Percentiles rank a stretch among this genome's conserved stretches.
phyloP scores from a whole-genome alignment of 1,139 yeast species.

The Ashbya aceris region DNA sequence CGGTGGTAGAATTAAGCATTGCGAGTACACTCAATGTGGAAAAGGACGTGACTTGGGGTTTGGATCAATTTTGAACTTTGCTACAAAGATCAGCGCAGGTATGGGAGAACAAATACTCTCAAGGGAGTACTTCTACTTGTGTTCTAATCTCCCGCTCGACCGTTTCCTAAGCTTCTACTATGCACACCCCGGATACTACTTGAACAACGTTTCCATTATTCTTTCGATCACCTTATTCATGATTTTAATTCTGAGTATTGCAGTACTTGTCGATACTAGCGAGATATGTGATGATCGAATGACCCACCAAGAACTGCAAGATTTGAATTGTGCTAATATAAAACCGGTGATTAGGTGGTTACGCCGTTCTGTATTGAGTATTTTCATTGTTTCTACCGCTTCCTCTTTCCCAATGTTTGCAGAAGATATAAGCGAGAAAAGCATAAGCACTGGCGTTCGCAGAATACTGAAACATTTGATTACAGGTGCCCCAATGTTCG shows the following conservation, averaged over 20 bases:
- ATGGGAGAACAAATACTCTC: conserved; percentile 77
- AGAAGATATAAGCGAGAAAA: conserved; percentile 66
- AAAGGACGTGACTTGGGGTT: conserved; percentile 75
- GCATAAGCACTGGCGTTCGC: conserved; percentile 59
- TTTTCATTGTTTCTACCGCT: conserved; percentile 64
- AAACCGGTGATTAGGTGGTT: conserved; percentile 63
- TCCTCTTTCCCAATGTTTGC: conserved; percentile 63
- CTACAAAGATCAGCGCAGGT: conserved; percentile 74
- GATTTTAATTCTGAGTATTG: conserved; percentile 57
- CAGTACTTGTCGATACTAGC: conserved; percentile 57
- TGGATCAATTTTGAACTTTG: conserved; percentile 66
- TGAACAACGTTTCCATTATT: conserved; percentile 61
- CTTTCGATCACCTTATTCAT: conserved; percentile 57
- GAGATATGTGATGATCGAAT: conserved; percentile 51
- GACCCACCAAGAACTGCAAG: conserved; percentile 55
- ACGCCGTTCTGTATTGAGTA: conserved; percentile 64
- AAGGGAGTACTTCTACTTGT: conserved; percentile 63
- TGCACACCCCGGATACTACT: conserved; percentile 72
- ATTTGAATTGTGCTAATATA: conserved; percentile 59
- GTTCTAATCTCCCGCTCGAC: conserved; percentile 63
- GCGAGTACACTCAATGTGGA: conserved; percentile 73
- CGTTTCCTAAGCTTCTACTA: conserved; percentile 68
- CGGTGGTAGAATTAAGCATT: conserved; percentile 69
- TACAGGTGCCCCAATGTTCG: conserved; percentile 63
- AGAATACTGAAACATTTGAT: conserved; percentile 54